Percentiles rank a stretch among this genome's conserved stretches.
These are phyloP conservation scores for Picochlorum sp. DNA, from an alignment of 139 green algal genomes.

Conservation along the genomic window DNA sequence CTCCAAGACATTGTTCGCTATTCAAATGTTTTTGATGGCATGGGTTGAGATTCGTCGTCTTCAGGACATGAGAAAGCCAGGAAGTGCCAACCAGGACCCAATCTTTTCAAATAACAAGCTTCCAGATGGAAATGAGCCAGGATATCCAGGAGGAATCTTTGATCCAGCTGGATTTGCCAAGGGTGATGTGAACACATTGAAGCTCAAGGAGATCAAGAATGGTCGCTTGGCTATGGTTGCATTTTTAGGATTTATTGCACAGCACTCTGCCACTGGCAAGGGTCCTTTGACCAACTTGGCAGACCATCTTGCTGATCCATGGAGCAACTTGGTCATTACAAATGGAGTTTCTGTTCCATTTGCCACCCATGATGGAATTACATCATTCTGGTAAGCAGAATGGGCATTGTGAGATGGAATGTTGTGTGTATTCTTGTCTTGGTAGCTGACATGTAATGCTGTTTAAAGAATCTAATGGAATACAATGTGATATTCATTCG, in stretches of 20 bases:
- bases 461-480: neutral
- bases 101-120: constrained; percentile 49
- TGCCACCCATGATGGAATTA: no score
- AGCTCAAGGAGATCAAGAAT: constrained; percentile 86
- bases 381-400: no score
- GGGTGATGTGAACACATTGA: constrained; percentile 47
- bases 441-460: no score
- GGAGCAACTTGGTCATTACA: constrained; percentile 46
- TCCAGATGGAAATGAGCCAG: constrained; percentile 11
- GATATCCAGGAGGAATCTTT: constrained; percentile 59
- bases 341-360: constrained; percentile 44
- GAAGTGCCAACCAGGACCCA: constrained; percentile 39
- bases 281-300: constrained; percentile 59
- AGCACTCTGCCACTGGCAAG: constrained; percentile 62
- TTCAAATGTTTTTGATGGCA: constrained; percentile 60
- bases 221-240: constrained; percentile 81
- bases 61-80: constrained; percentile 35
- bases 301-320: constrained; percentile 55
- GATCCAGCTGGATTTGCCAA: constrained; percentile 39
- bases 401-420: no score
- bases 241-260: constrained; percentile 69
- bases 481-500: neutral
- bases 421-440: no score
- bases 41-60: constrained; percentile 58
- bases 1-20: constrained; percentile 44